Evolutionary conservation across 2,329 filamentous ascomycete genomes (phyloP), one percentile per base, ranked within the genome.

Genomic region (Claviceps arundinis): DNA sequence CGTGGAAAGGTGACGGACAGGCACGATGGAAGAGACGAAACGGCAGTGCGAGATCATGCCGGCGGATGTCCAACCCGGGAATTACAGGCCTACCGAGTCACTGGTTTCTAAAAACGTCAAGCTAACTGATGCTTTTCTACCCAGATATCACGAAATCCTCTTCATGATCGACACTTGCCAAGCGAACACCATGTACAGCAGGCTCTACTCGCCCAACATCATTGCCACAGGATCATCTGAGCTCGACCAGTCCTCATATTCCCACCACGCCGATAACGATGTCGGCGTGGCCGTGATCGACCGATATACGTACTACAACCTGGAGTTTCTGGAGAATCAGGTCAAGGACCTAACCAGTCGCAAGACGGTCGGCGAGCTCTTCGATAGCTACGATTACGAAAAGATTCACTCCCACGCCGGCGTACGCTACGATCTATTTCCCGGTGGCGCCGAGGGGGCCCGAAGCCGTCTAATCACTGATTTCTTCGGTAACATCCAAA

Each of bases 151-250:
- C 67, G 93, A 98, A 70, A 83, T 98, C 60, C 80, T 98, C 53
- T 98, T 98, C 75, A 98, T 98, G 93, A 98, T 98, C 70, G 93
- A 98, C 68, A 98, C 93, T 0, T 98, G 93, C 72, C 93, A 98
- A 72, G 93, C 93, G 52, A 98, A 98, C 68, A 98, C 93, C 37
- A 96, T 98, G 89, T 98, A 95, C 72, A 91, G 84, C 65, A 91
- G 95, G 61, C 88, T 98, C 64, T 98, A 98, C 74, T 95, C 89
- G 5, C 91, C 91, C 47, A 97, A 97, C 64, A 96, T 98, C 62
- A 89, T 98, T 62, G 93, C 93, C 0, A 98, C 94, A 0, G 93
- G 93, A n/a, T 95, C 88, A 37, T 94, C 87, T 3, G 89, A 93
- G 66, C 84, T 97, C 55, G 91, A 97, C 65, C 88, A 98, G 68